phyloP scores from a whole-genome alignment of 2,329 filamentous ascomycete genomes.

The Aureobasidium sp. region DNA sequence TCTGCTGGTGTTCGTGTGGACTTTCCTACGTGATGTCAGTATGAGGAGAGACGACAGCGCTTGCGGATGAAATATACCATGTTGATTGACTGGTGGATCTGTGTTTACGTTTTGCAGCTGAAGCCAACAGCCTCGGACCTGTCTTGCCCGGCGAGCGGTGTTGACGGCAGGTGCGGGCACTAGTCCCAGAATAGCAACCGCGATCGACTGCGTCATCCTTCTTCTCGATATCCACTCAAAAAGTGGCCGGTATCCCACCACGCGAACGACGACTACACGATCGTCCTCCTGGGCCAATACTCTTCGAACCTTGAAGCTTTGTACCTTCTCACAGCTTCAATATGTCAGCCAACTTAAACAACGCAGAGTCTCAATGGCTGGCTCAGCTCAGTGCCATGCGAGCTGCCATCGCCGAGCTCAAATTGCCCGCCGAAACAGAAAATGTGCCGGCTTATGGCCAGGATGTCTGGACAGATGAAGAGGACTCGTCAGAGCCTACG shows the following conservation, averaged over 20 bases:
- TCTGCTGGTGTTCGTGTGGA: constrained; percentile 96
- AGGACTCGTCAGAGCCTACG: constrained; percentile 52
- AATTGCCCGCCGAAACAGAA: constrained; percentile 40
- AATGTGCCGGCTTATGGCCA: constrained; percentile 43
- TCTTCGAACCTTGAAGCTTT: not conserved
- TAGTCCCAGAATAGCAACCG: not conserved
- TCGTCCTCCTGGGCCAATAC: not conserved
- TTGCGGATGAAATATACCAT: not conserved
- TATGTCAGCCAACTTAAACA: constrained; percentile 33
- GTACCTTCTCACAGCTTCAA: not conserved
- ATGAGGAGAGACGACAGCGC: not conserved
- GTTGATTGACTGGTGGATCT: not conserved
- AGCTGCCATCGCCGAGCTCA: constrained; percentile 67
- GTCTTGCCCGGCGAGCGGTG: not conserved
- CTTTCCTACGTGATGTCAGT: constrained; percentile 56
- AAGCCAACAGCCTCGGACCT: not conserved
- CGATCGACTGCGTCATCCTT: constrained; percentile 1
- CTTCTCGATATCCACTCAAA: not conserved
- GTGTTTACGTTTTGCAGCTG: not conserved
- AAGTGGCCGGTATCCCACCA: not conserved
- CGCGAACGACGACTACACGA: not conserved
- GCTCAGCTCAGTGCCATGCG: constrained; percentile 80
- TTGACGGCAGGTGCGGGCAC: not conserved
- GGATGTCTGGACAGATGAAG: constrained; percentile 57
- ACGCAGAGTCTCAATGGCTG: constrained; percentile 64